A percentile compares a stretch with the other conserved stretches of the same genome.
Conservation (phyloP, 2,329 filamentous ascomycete genomes). For the Leptographium galeiforme region DNA sequence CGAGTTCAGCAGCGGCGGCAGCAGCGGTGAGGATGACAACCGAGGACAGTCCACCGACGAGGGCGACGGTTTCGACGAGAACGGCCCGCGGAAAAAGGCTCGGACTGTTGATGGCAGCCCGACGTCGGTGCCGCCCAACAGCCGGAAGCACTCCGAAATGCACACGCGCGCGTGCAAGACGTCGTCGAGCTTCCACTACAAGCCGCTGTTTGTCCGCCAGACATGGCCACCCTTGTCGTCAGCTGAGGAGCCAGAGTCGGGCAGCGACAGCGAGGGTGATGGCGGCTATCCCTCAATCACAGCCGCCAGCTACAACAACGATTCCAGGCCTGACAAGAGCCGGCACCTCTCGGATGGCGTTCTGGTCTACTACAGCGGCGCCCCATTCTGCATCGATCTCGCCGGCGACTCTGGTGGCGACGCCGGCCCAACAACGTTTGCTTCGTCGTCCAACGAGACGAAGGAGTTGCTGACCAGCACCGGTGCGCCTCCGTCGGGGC, state of each 20-base stretch:
- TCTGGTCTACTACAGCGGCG: conserved; percentile 73
- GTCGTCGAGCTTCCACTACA: conserved; percentile 45
- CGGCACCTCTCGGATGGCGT: conserved; percentile 53
- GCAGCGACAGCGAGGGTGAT: conserved; percentile 28
- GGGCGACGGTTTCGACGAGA: conserved; percentile 28
- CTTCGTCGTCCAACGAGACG: conserved; percentile 31
- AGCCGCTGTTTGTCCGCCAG: conserved; percentile 45
- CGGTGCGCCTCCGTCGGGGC: neutral
- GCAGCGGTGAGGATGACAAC: conserved; percentile 29
- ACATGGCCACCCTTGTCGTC: conserved; percentile 34
- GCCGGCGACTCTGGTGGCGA: conserved; percentile 45
- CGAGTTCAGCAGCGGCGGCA: conserved; percentile 50
- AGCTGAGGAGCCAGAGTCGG: conserved; percentile 26
- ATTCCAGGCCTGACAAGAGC: conserved; percentile 32
- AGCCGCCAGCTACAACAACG: conserved; percentile 18
- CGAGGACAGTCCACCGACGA: conserved; percentile 37
- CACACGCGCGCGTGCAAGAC: conserved; percentile 24
- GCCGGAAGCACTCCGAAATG: conserved; percentile 26
- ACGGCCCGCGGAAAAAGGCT: conserved; percentile 29
- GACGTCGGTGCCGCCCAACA: conserved; percentile 20
- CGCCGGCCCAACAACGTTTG: conserved; percentile 31
- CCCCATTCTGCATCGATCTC: conserved; percentile 68
- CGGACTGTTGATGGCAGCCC: conserved; percentile 26
- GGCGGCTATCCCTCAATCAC: conserved; percentile 28
- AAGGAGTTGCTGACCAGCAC: conserved; percentile 13